A percentile compares a stretch with the other conserved stretches of the same genome.
Evolutionary conservation across 108 stramenopile species (phyloP).

Genomic region (Cyclotella sp.): DNA sequence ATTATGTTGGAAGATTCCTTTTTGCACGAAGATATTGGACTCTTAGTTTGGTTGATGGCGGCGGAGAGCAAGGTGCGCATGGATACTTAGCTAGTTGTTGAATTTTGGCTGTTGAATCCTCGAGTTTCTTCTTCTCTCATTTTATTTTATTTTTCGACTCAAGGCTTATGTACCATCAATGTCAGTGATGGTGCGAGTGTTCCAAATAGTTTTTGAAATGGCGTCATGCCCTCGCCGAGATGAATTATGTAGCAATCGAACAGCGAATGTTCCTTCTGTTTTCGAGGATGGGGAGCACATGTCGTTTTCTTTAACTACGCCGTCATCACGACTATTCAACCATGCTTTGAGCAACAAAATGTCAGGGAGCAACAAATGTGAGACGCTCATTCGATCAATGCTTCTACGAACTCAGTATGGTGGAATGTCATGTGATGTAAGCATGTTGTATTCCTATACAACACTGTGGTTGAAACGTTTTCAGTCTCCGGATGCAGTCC

Average conservation of each 20-base stretch:
- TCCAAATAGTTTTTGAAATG: conserved; percentile 80
- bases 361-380: conserved; percentile 11
- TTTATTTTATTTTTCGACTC: not conserved
- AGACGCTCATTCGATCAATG: conserved; percentile 65
- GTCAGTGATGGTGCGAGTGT: conserved; percentile 44
- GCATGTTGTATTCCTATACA: conserved; percentile 69
- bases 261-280: no score
- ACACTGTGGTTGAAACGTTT: conserved; percentile 68
- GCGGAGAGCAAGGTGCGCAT: conserved; percentile 80
- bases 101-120: not conserved
- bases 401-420: conserved; percentile 78
- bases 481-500: not conserved
- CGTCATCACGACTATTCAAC: conserved; percentile 26
- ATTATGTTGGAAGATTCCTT: conserved; percentile 91
- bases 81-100: not conserved
- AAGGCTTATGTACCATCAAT: conserved; percentile 43
- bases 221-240: conserved; percentile 81
- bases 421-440: conserved; percentile 81
- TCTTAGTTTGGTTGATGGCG: conserved; percentile 92
- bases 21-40: conserved; percentile 81
- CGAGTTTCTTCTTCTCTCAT: not conserved
- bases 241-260: conserved; percentile 17
- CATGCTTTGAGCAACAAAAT: not conserved
- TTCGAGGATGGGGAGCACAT: not conserved
- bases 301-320: conserved; percentile 32